Conservation (phyloP, 139 green algal genomes). For the Penium margaritaceum region DNA sequence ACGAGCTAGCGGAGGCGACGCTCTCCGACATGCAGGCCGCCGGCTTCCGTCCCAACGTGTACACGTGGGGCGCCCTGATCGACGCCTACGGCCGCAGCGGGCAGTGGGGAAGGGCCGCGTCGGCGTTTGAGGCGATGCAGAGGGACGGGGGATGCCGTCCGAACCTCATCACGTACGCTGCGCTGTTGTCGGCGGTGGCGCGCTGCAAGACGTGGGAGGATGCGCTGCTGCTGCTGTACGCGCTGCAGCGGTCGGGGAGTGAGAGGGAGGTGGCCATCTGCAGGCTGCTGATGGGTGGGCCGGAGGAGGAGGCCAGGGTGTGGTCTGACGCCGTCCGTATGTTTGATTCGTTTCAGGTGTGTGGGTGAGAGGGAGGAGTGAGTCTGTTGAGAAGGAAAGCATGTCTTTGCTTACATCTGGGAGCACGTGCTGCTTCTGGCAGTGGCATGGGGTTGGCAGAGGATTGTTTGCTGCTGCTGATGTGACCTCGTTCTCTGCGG, state of each 20-base stretch:
- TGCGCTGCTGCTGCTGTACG: slow-evolving; percentile 36
- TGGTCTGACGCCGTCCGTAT: slow-evolving; percentile 38
- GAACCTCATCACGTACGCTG: slow-evolving; percentile 42
- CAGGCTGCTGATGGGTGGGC: slow-evolving; percentile 26
- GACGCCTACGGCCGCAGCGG: slow-evolving; percentile 30
- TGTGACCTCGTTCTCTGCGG: too few relatives aligned
- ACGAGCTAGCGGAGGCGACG: slow-evolving; percentile 17
- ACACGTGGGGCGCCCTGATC: slow-evolving; percentile 30
- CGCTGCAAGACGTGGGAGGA: slow-evolving; percentile 31
- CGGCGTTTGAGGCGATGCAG: slow-evolving; percentile 32
- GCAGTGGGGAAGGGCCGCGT: slow-evolving; percentile 18
- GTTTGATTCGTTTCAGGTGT: slow-evolving; percentile 23
- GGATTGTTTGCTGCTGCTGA: too few relatives aligned
- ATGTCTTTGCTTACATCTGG: too few relatives aligned
- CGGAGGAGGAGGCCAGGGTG: slow-evolving; percentile 23
- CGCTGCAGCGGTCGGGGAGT: slow-evolving; percentile 22
- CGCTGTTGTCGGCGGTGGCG: slow-evolving; percentile 31
- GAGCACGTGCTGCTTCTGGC: too few relatives aligned
- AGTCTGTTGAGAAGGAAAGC: too few relatives aligned
- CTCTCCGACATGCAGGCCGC: slow-evolving; percentile 25
- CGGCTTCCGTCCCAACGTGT: slow-evolving; percentile 30
- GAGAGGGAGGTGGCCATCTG: slow-evolving; percentile 39
- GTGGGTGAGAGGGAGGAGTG: too few relatives aligned
- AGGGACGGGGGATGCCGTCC: slow-evolving; percentile 20
- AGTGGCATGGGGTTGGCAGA: too few relatives aligned